Conservation (phyloP, 1,284 basidiomycete species). For the Boletus semigastroideus region DNA sequence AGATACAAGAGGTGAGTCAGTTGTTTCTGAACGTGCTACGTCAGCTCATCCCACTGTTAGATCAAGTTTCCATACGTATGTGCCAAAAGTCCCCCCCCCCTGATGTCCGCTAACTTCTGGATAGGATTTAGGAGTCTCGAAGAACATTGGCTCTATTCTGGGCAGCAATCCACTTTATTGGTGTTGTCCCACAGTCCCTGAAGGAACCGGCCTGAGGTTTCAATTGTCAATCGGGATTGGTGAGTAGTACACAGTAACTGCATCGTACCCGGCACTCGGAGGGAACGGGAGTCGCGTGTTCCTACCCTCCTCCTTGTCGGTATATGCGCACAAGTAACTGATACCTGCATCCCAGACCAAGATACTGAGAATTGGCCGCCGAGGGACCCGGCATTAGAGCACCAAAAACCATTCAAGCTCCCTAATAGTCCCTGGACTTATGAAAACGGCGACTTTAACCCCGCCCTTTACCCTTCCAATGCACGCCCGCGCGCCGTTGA, state of each 20-base stretch:
- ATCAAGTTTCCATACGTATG: slow-evolving; percentile 92
- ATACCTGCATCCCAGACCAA: slow-evolving; percentile 12
- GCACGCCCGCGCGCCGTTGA: slow-evolving; percentile 27
- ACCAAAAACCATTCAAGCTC: slow-evolving; percentile 45
- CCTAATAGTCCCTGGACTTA: slow-evolving; percentile 82
- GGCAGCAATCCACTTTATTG: slow-evolving; percentile 75
- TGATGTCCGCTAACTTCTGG: slow-evolving; percentile 9
- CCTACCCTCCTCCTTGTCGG: slow-evolving; percentile 4
- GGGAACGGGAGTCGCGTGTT: slow-evolving; percentile 7
- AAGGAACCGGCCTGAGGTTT: slow-evolving; percentile 78
- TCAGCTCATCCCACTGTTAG: slow-evolving; percentile 36
- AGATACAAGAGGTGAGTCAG: slow-evolving; percentile 71
- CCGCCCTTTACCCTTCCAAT: slow-evolving; percentile 65
- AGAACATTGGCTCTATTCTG: slow-evolving; percentile 77
- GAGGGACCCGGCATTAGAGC: slow-evolving; percentile 45
- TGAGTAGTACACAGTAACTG: slow-evolving; percentile 62
- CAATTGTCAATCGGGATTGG: slow-evolving; percentile 70
- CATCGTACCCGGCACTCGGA: slow-evolving; percentile 10
- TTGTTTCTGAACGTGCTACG: neutral
- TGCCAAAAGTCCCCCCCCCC: slow-evolving; percentile 5
- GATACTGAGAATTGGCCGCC: slow-evolving; percentile 53
- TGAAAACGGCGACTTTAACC: slow-evolving; percentile 73
- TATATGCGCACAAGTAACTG: slow-evolving; percentile 3
- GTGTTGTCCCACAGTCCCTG: slow-evolving; percentile 73
- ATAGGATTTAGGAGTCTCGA: slow-evolving; percentile 73